Evolutionary conservation across 495 filamentous ascomycete species (phyloP).

Genomic region (Mytilinidion resinicola): DNA sequence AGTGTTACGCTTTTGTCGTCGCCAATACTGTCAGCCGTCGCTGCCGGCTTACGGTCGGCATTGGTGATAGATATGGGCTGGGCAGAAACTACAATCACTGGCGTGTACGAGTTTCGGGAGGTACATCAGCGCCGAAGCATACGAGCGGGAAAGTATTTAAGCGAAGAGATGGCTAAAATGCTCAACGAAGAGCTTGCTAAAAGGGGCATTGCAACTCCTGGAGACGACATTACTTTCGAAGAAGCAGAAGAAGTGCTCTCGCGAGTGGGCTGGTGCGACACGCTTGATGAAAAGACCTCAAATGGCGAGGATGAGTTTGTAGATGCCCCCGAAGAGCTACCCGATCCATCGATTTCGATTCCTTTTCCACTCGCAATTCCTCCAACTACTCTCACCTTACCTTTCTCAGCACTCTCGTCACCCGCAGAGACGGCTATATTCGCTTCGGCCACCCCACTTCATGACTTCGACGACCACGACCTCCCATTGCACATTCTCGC

Average conservation of each 20-base stretch:
- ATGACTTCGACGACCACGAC: constrained; percentile 78
- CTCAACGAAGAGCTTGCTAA: constrained; percentile 41
- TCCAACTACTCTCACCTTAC: constrained; percentile 51
- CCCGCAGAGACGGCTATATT: constrained; percentile 75
- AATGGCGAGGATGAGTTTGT: constrained; percentile 32
- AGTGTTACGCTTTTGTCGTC: constrained; percentile 74
- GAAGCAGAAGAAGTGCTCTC: constrained; percentile 70
- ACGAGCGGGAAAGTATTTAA: constrained; percentile 64
- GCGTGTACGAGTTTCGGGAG: constrained; percentile 84
- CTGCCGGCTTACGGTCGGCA: constrained; percentile 72
- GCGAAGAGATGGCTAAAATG: constrained; percentile 60
- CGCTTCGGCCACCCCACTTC: constrained; percentile 43
- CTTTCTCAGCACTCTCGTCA: constrained; percentile 60
- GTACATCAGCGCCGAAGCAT: constrained; percentile 59
- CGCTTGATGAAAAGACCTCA: constrained; percentile 8
- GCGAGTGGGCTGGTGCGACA: constrained; percentile 67
- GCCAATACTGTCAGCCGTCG: constrained; percentile 63
- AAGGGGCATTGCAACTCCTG: constrained; percentile 16
- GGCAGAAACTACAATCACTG: constrained; percentile 76
- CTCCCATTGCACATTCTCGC: constrained; percentile 65
- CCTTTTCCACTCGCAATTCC: constrained; percentile 44
- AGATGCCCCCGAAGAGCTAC: constrained; percentile 24
- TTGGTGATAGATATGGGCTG: constrained; percentile 87
- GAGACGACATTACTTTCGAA: constrained; percentile 52
- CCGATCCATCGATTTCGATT: constrained; percentile 37